A percentile compares a stretch with the other conserved stretches of the same genome.
Conservation (phyloP, 208 protist species). For the Acanthamoeba lenticulata region DNA sequence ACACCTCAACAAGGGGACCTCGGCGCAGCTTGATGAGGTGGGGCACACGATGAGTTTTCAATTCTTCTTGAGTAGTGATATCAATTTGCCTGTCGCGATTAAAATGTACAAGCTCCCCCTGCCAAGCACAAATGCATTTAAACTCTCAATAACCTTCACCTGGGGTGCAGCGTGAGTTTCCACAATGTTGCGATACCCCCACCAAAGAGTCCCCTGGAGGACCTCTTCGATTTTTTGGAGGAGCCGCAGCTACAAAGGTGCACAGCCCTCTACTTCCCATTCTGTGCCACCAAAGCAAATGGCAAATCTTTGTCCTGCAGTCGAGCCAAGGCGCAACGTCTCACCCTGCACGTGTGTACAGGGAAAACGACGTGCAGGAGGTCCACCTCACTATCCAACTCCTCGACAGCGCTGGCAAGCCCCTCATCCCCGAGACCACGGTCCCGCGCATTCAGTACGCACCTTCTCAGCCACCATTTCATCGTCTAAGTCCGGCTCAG, state of each 20-base stretch:
- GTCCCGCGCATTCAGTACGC: conserved; percentile 14
- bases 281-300: too few species aligned
- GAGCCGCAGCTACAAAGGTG: not conserved
- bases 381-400: conserved; percentile 6
- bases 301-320: not conserved
- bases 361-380: conserved; percentile 3
- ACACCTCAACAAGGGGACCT: too few species aligned
- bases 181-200: not conserved
- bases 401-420: not conserved
- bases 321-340: not conserved
- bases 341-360: not conserved
- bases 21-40: too few species aligned
- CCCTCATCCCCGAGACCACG: not conserved
- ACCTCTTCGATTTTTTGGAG: conserved; percentile 52
- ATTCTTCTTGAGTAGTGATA: conserved; percentile 17
- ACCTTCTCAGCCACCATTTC: not conserved
- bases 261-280: not conserved
- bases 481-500: too few species aligned
- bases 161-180: conserved; percentile 6
- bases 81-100: conserved; percentile 7
- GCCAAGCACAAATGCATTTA: not conserved
- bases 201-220: not conserved
- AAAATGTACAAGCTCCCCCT: not conserved
- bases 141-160: not conserved
- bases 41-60: not conserved